These are phyloP conservation scores for Oxyria digyna DNA, from an alignment of 148 eudicot genomes.

Conservation along the genomic window DNA sequence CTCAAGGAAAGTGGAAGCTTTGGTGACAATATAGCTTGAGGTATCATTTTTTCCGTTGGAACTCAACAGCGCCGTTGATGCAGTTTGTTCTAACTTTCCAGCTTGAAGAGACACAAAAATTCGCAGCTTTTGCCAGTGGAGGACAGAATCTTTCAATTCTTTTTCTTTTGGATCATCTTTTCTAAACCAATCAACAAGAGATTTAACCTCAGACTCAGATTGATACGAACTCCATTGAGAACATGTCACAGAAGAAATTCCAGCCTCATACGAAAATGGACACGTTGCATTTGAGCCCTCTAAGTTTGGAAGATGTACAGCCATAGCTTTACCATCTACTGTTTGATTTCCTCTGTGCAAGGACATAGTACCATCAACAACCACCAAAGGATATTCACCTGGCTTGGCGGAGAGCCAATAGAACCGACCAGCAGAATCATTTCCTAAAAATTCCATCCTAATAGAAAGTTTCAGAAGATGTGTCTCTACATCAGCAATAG, in stretches of 20 bases:
- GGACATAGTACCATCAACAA: slow-evolving; percentile 29
- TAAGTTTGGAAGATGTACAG: slow-evolving; percentile 7
- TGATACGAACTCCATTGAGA: slow-evolving; percentile 42
- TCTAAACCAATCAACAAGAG: slow-evolving; percentile 32
- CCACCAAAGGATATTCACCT: slow-evolving; percentile 25
- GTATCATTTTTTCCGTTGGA: slow-evolving; percentile 13
- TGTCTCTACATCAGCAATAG: slow-evolving; percentile 26
- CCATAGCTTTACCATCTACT: slow-evolving; percentile 2
- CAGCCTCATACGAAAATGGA: slow-evolving; percentile 20
- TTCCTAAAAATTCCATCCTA: slow-evolving; percentile 54
- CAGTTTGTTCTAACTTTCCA: slow-evolving; percentile 17
- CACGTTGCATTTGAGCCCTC: slow-evolving; percentile 25
- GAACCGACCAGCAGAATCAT: slow-evolving; percentile 40
- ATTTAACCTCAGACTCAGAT: slow-evolving; percentile 36
- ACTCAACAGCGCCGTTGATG: slow-evolving; percentile 10
- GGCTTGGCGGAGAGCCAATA: slow-evolving; percentile 42
- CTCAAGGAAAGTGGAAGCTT: slow-evolving; percentile 34
- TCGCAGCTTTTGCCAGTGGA: slow-evolving; percentile 31
- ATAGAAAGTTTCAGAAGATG: slow-evolving; percentile 43
- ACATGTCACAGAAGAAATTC: slow-evolving; percentile 14
- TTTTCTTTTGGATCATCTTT: slow-evolving; percentile 36
- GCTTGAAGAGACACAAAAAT: slow-evolving; percentile 20
- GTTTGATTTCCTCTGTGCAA: slow-evolving; percentile 15
- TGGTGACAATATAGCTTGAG: slow-evolving; percentile 19
- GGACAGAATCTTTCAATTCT: slow-evolving; percentile 40